Conservation (phyloP, 768 basidiomycete species). For the Pleurotus cornucopiae region DNA sequence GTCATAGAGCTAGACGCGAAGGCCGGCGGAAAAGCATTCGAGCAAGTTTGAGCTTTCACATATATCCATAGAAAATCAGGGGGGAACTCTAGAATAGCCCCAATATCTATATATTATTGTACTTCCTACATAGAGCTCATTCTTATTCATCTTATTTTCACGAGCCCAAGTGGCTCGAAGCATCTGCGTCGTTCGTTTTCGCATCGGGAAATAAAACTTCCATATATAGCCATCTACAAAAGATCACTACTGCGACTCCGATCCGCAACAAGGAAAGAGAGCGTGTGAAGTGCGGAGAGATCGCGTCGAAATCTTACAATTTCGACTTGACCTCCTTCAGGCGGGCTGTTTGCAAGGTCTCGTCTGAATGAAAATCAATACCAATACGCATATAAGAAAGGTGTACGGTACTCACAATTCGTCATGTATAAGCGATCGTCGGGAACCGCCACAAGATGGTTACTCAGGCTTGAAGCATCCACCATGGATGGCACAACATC, state of each 20-base stretch:
- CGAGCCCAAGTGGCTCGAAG: neutral
- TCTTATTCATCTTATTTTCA: too few species aligned
- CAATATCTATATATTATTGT: neutral
- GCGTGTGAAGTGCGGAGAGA: too few species aligned
- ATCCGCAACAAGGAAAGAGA: too few species aligned
- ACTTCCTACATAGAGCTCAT: constrained; percentile 5
- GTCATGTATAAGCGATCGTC: constrained; percentile 68
- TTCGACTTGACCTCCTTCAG: constrained; percentile 35
- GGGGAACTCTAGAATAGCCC: neutral
- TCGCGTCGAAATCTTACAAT: constrained; percentile 18
- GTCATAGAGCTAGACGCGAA: constrained; percentile 4
- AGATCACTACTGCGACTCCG: too few species aligned
- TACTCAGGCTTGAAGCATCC: constrained; percentile 65
- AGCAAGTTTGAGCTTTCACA: neutral
- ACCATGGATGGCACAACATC: constrained; percentile 90
- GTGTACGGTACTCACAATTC: constrained; percentile 62
- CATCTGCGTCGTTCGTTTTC: neutral
- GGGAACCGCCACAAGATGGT: constrained; percentile 67
- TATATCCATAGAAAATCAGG: neutral
- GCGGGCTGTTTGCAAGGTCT: constrained; percentile 37
- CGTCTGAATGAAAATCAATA: constrained; percentile 24
- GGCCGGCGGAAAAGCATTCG: constrained; percentile 2
- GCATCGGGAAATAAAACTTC: constrained; percentile 1
- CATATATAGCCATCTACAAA: neutral
- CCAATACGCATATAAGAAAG: too few species aligned